Percentiles rank a stretch among this genome's conserved stretches.
These are phyloP conservation scores for Lactuca sativa DNA, from an alignment of 129 eudicot species.

Conservation along the genomic window DNA sequence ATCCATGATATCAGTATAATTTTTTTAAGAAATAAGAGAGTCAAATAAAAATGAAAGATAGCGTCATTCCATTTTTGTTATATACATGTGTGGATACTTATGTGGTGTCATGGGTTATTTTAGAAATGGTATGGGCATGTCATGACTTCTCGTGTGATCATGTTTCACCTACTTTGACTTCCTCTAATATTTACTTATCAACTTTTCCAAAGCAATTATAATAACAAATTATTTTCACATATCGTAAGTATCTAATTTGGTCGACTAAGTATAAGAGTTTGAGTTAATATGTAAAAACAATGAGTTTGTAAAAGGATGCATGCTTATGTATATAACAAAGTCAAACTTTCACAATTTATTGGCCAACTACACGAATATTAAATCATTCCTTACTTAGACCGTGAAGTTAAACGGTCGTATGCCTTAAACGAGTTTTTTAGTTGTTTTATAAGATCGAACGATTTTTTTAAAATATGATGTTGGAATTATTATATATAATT, in stretches of 20 bases:
- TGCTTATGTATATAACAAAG: background rate
- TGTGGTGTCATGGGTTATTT: conserved; percentile 31
- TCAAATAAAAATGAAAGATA: conserved; percentile 25
- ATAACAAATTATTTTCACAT: too few relatives aligned
- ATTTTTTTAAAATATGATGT: too few relatives aligned
- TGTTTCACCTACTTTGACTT: conserved; percentile 37
- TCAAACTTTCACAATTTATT: background rate
- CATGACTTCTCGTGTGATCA: conserved; percentile 36
- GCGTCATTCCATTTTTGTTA: conserved; percentile 30
- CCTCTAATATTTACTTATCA: too few relatives aligned
- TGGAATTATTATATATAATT: too few relatives aligned
- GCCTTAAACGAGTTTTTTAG: background rate
- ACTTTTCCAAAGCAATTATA: background rate
- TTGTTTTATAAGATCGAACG: too few relatives aligned
- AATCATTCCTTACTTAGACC: too few relatives aligned
- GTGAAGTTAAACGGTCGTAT: background rate
- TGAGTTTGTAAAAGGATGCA: too few relatives aligned
- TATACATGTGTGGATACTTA: conserved; percentile 28
- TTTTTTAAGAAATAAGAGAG: background rate
- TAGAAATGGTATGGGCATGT: conserved; percentile 26
- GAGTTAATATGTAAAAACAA: too few relatives aligned
- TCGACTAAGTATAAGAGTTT: too few relatives aligned
- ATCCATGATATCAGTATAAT: background rate
- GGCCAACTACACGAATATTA: background rate
- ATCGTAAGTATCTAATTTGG: too few relatives aligned